Base-by-base conservation (phyloP, 306 rosid species). In the Cucurbita maxima region DNA sequence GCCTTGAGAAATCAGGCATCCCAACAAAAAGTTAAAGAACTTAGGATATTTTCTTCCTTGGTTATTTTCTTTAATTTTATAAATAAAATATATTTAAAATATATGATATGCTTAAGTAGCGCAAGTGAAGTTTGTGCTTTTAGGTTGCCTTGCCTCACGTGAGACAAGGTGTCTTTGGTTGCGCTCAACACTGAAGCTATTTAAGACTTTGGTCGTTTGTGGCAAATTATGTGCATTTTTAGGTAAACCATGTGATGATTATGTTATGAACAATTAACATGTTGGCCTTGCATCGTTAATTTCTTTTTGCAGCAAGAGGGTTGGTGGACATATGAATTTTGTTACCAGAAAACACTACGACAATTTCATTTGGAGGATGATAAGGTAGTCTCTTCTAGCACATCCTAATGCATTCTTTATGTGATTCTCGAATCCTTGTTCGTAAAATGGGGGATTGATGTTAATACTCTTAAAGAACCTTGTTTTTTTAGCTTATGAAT, bases 291-390 rank as follows among this genome's bases (percentile, higher is more conserved):
- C 19, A 15, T 47, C 7, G 3, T 79, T 51, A 22, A 20, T 47
- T 61, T 54, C 61, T 81, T 45, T 73, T 73, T 79, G 95, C 97
- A 94, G 99, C 91, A 87, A 85, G 99, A 91, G 81, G 97, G 97
- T 74, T 94, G 99, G 98, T 94, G 99, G 99, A 76, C 95, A 36
- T 94, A 94, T 77, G 99, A 94, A 79, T 94, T 94, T 83, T 94
- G 99, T 85, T 89, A 91, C 83, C 92, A 87, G 72, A 83, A 82
- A 83, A 81, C 50, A 64, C 76, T 94, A 80, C 82, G 90, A 52
- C 99, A 94, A 83, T 78, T 94, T 52, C 99, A 94, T 84, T 9
- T 84, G 88, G 99, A 91, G 79, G 89, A 94, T 57, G 95, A 89
- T 0, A 84, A 89, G 97, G 99, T 94, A 76, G 78, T 47, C 41